Percentiles rank a stretch among this genome's conserved stretches.
phyloP scores from a whole-genome alignment of 345 rosid species.

The Eucalyptus tenuipes region DNA sequence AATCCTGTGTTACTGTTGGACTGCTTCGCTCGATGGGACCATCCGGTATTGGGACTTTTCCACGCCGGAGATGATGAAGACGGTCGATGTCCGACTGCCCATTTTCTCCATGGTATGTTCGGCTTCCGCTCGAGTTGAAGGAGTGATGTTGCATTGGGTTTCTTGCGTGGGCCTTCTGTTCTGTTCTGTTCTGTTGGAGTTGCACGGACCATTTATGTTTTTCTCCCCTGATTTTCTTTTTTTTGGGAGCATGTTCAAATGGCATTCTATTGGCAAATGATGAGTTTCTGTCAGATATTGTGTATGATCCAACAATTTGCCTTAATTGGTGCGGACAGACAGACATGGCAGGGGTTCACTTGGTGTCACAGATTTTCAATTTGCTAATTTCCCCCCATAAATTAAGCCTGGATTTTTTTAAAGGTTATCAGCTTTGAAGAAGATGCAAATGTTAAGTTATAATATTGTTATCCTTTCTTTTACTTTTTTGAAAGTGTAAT shows the following conservation, averaged over 20 bases:
- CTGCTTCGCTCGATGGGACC: constrained; percentile 87
- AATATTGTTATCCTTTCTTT: neutral
- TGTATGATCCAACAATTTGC: neutral
- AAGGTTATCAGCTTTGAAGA: neutral
- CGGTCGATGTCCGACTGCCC: constrained; percentile 40
- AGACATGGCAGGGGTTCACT: neutral
- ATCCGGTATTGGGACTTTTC: constrained; percentile 89
- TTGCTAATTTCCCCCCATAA: neutral
- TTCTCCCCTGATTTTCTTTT: neutral
- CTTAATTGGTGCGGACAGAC: neutral
- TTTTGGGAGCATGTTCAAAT: neutral
- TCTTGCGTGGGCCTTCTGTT: neutral
- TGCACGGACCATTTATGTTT: neutral
- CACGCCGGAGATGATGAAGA: constrained; percentile 62
- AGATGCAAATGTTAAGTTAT: neutral
- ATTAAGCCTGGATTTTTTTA: neutral
- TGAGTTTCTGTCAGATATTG: neutral
- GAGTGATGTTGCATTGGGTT: neutral
- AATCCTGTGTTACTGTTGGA: constrained; percentile 74
- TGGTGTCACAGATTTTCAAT: neutral
- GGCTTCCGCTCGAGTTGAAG: neutral
- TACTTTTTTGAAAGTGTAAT: neutral
- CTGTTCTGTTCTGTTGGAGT: neutral
- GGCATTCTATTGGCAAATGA: neutral
- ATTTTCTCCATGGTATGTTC: constrained; percentile 65